Percentiles rank a stretch among this genome's conserved stretches.
phyloP scores from a whole-genome alignment of 305 asterid species.

The Striga hermonthica region DNA sequence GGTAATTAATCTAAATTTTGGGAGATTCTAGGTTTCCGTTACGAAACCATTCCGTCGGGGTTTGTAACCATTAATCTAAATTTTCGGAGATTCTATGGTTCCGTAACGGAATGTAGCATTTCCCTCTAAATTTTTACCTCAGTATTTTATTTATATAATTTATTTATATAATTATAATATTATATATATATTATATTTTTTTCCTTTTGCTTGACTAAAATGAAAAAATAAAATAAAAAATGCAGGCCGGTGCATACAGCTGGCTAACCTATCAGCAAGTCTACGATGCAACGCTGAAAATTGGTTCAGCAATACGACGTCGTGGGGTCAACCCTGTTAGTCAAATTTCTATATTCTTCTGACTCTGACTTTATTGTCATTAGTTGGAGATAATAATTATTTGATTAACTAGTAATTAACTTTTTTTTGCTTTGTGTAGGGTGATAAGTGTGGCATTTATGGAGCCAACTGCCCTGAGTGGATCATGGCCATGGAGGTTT shows the following conservation, averaged over 20 bases:
- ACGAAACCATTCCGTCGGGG: too few species aligned
- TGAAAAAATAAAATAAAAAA: neutral
- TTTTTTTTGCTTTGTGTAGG: slow-evolving; percentile 40
- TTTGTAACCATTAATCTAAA: too few species aligned
- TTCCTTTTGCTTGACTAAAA: too few species aligned
- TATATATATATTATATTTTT: too few species aligned
- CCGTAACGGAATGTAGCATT: too few species aligned
- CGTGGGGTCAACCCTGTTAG: slow-evolving; percentile 78
- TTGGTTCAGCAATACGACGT: slow-evolving; percentile 81
- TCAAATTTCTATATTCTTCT: neutral
- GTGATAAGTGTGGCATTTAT: slow-evolving; percentile 82
- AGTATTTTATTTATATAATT: neutral
- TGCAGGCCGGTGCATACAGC: slow-evolving; percentile 66
- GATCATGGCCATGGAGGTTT: slow-evolving; percentile 91
- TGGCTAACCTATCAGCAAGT: slow-evolving; percentile 70
- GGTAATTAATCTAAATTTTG: slow-evolving; percentile 36
- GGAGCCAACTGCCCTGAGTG: slow-evolving; percentile 87
- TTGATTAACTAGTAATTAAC: neutral
- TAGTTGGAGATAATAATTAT: too few species aligned
- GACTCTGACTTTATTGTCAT: too few species aligned
- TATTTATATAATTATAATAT: too few species aligned
- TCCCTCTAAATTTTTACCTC: too few species aligned
- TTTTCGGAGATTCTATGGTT: too few species aligned
- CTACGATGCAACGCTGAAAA: slow-evolving; percentile 46
- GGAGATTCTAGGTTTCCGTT: too few species aligned